These are phyloP conservation scores for Macrocystidia cucumis DNA, from an alignment of 1,284 basidiomycete genomes.

Conservation along the genomic window DNA sequence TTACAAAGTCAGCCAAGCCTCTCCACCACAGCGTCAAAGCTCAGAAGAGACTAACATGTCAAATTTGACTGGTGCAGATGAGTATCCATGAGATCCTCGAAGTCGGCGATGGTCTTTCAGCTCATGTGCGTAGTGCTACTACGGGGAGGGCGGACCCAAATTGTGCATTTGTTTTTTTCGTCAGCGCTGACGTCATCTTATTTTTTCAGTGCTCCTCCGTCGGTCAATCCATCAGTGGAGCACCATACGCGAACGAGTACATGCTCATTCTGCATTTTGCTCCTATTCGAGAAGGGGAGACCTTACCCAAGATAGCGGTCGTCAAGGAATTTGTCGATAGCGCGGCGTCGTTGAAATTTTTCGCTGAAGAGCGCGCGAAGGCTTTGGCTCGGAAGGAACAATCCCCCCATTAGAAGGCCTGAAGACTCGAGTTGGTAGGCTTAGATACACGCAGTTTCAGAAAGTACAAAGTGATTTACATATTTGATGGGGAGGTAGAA, in stretches of 20 bases:
- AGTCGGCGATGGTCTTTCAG: slow-evolving; percentile 20
- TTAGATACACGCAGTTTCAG: too few relatives aligned
- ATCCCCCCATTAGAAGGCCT: too few relatives aligned
- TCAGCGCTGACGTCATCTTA: background rate
- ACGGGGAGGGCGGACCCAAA: too few relatives aligned
- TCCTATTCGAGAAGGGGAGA: slow-evolving; percentile 11
- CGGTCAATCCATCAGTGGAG: slow-evolving; percentile 20
- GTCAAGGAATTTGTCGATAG: slow-evolving; percentile 30
- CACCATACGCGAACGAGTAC: slow-evolving; percentile 24
- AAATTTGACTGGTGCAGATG: slow-evolving; percentile 13
- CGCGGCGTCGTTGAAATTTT: slow-evolving; percentile 18
- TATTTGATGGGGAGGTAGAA: too few relatives aligned
- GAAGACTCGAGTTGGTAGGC: too few relatives aligned
- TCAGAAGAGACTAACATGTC: background rate
- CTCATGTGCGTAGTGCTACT: slow-evolving; percentile 20
- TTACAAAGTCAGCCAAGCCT: slow-evolving; percentile 17
- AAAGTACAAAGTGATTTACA: too few relatives aligned
- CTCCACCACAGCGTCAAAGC: background rate
- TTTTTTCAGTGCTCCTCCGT: slow-evolving; percentile 19
- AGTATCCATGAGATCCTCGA: slow-evolving; percentile 27
- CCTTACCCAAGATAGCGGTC: slow-evolving; percentile 22
- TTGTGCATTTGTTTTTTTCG: background rate
- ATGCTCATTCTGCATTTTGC: slow-evolving; percentile 23
- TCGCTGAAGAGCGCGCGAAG: slow-evolving; percentile 22
- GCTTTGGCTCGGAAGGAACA: slow-evolving; percentile 5